These are phyloP conservation scores for Phyllosticta citrichinensis DNA, from an alignment of 2,329 filamentous ascomycete species.

Conservation along the genomic window DNA sequence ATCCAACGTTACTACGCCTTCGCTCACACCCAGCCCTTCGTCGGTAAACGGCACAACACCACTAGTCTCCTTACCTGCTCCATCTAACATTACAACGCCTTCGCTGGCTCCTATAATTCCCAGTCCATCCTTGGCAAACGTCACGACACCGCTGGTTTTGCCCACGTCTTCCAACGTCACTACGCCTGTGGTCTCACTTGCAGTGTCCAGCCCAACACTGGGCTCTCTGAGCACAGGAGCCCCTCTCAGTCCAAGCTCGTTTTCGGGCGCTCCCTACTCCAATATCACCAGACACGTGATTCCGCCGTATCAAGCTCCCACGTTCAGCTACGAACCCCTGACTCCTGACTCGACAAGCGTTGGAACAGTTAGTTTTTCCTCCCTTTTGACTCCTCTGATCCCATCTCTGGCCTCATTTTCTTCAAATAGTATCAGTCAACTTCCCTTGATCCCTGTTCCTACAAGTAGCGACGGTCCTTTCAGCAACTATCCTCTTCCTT, in stretches of 20 bases:
- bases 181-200: neutral
- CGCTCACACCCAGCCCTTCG: neutral
- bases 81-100: no score
- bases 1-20: neutral
- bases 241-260: neutral
- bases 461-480: neutral
- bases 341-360: neutral
- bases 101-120: no score
- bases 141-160: neutral
- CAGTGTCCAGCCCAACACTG: neutral
- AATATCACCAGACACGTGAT: neutral
- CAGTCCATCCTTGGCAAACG: neutral
- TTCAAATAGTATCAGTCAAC: neutral
- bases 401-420: neutral
- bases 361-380: neutral
- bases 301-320: neutral
- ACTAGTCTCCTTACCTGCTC: neutral
- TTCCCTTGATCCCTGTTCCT: neutral
- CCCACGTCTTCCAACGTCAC: neutral
- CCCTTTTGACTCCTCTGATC: neutral
- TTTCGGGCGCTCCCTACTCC: neutral
- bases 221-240: neutral
- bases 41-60: neutral
- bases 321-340: neutral
- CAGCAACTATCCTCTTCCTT: neutral